Percentiles rank a stretch among this genome's conserved stretches.
Evolutionary conservation across 768 basidiomycete genomes (phyloP).

Genomic region (Chlorophyllum brunneum): DNA sequence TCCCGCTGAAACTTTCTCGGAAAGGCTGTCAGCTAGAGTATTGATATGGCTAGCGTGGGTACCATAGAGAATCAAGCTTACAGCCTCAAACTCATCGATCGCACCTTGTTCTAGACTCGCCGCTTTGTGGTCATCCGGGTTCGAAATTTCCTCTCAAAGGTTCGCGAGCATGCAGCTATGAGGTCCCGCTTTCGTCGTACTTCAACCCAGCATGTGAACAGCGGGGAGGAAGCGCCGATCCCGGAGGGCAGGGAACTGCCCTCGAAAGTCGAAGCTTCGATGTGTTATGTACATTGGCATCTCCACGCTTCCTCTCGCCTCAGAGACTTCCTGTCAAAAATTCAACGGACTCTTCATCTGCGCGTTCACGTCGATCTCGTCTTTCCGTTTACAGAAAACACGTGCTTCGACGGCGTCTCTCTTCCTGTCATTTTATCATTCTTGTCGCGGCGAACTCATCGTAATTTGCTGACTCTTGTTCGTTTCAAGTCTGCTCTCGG

Average conservation of each 20-base stretch:
- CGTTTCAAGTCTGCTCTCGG: not conserved
- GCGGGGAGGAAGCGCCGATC: constrained; percentile 5
- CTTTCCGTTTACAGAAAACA: constrained; percentile 5
- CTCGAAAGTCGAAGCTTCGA: not conserved
- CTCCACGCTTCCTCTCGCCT: constrained; percentile 1
- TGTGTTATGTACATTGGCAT: not conserved
- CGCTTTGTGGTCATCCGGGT: constrained; percentile 3
- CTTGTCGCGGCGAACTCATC: constrained; percentile 11
- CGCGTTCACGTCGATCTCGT: constrained; percentile 4
- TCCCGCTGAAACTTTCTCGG: constrained; percentile 12
- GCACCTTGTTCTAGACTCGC: constrained; percentile 5
- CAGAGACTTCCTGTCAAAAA: constrained; percentile 5
- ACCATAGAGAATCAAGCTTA: not conserved
- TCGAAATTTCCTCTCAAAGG: not conserved
- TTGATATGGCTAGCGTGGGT: constrained; percentile 11
- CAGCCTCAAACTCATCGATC: constrained; percentile 3
- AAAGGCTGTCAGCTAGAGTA: constrained; percentile 12
- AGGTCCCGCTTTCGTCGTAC: not conserved
- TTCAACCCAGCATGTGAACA: not conserved
- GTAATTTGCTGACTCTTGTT: not conserved
- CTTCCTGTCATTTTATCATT: constrained; percentile 11
- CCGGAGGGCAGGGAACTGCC: constrained; percentile 5
- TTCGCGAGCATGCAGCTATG: not conserved
- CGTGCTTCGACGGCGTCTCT: constrained; percentile 4
- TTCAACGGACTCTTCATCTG: not conserved